These are phyloP conservation scores for Leccinum fibrillosum DNA, from an alignment of 768 basidiomycete species.

Conservation along the genomic window DNA sequence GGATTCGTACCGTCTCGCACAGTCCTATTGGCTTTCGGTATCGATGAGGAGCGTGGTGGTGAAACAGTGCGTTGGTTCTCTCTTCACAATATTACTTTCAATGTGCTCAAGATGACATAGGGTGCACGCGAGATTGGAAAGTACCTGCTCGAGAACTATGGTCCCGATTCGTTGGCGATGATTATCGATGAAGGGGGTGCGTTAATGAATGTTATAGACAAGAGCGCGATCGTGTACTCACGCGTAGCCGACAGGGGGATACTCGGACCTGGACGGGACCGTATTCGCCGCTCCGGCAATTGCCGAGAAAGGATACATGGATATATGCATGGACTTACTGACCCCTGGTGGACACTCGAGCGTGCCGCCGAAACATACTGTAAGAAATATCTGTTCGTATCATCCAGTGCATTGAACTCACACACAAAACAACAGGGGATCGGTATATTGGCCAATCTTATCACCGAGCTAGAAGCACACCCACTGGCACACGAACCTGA, in stretches of 20 bases:
- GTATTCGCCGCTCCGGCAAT: conserved; percentile 31
- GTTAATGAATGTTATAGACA: background rate
- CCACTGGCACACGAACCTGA: conserved; percentile 36
- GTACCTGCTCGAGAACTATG: conserved; percentile 41
- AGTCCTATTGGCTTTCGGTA: conserved; percentile 37
- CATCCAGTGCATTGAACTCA: background rate
- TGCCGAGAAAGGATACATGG: conserved; percentile 43
- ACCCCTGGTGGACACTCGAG: conserved; percentile 56
- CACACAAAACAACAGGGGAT: conserved; percentile 32
- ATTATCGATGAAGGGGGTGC: conserved; percentile 59
- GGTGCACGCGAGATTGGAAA: conserved; percentile 41
- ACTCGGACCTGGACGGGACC: conserved; percentile 14
- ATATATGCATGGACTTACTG: conserved; percentile 39
- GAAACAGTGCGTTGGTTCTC: conserved; percentile 29
- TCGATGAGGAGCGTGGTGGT: conserved; percentile 45
- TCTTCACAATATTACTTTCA: background rate
- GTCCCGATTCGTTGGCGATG: conserved; percentile 45
- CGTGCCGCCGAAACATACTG: conserved; percentile 53
- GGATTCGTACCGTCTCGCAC: conserved; percentile 30
- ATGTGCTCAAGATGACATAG: conserved; percentile 20
- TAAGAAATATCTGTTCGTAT: conserved; percentile 14
- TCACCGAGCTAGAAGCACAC: conserved; percentile 46
- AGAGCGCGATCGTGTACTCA: background rate
- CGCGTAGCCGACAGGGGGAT: conserved; percentile 24
- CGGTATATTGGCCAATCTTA: conserved; percentile 46